Evolutionary conservation across 371 early-diverging fungal species (phyloP).

Genomic region (Rhizopus sp.): DNA sequence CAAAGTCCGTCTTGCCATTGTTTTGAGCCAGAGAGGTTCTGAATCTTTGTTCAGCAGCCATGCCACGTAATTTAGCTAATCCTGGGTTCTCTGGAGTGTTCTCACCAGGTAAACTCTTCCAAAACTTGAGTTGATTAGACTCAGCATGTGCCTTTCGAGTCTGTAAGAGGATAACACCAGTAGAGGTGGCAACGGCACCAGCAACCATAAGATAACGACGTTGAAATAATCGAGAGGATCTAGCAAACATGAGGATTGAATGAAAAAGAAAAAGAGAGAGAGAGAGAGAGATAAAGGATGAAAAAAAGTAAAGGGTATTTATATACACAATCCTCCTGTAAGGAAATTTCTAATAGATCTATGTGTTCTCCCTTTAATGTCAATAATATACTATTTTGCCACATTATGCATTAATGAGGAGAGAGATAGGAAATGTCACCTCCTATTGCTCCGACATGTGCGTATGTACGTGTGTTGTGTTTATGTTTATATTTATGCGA

Average conservation of each 20-base stretch:
- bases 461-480: too few species aligned
- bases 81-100: conserved; percentile 47
- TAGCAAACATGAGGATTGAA: conserved; percentile 28
- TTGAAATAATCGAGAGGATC: conserved; percentile 35
- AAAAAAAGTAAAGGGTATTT: not conserved
- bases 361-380: not conserved
- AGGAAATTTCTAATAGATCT: not conserved
- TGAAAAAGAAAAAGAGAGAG: conserved; percentile 25
- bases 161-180: conserved; percentile 31
- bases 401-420: not conserved
- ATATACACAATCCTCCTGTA: not conserved
- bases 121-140: conserved; percentile 40
- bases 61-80: conserved; percentile 45
- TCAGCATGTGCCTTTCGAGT: conserved; percentile 38
- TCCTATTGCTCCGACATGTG: too few species aligned
- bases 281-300: conserved; percentile 15
- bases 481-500: too few species aligned
- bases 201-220: conserved; percentile 33
- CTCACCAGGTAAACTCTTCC: conserved; percentile 51
- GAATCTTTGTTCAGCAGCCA: conserved; percentile 48
- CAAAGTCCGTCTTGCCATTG: conserved; percentile 51
- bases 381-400: not conserved
- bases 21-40: conserved; percentile 41
- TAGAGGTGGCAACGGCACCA: conserved; percentile 39
- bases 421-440: not conserved